A percentile compares a stretch with the other conserved stretches of the same genome.
Conservation (phyloP, 2,329 filamentous ascomycete genomes). For the Zopfia rhizophila region DNA sequence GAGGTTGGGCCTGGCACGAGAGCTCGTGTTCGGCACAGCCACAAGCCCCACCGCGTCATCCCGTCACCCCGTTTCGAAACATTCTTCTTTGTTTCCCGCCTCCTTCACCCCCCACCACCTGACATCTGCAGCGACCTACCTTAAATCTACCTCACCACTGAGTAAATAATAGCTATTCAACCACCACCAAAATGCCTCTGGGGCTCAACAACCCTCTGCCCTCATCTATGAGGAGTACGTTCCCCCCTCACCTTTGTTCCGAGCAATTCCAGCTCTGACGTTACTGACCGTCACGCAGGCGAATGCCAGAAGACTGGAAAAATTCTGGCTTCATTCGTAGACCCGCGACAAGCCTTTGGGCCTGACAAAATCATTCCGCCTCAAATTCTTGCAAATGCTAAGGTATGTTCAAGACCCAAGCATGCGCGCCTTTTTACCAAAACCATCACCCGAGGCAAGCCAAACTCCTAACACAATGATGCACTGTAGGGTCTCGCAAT, state of each 20-base stretch:
- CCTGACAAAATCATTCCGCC: constrained; percentile 98
- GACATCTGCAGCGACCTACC: too few species aligned
- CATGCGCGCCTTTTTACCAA: background rate
- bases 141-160: background rate
- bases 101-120: background rate
- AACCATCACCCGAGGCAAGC: constrained; percentile 8
- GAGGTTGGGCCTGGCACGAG: constrained; percentile 39
- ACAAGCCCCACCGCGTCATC: constrained; percentile 11
- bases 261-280: constrained; percentile 31
- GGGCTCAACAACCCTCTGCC: constrained; percentile 66
- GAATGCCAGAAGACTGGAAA: constrained; percentile 98
- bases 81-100: background rate
- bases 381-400: constrained; percentile 86
- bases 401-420: constrained; percentile 64
- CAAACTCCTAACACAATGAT: constrained; percentile 12
- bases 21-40: constrained; percentile 12
- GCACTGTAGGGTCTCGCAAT: constrained; percentile 76
- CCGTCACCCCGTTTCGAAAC: background rate
- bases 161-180: background rate
- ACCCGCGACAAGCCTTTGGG: constrained; percentile 91
- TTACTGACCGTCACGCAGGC: constrained; percentile 66
- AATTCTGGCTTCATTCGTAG: constrained; percentile 93
- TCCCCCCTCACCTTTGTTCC: constrained; percentile 13
- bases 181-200: constrained; percentile 51
- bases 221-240: constrained; percentile 63